Conservation (phyloP, 257 asterid genomes). For the Solanum pennellii region DNA sequence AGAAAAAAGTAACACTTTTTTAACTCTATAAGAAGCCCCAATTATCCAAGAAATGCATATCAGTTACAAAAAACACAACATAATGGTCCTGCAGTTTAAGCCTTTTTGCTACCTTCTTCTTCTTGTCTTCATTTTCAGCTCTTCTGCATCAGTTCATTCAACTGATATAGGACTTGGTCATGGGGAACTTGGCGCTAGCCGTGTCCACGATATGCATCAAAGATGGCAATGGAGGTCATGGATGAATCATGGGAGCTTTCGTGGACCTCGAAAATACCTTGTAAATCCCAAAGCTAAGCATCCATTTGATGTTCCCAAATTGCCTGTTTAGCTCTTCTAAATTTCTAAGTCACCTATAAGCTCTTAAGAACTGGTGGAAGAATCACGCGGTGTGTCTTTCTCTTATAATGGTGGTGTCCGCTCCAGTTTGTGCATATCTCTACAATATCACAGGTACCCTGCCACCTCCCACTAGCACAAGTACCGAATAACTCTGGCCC, state of each 20-base stretch:
- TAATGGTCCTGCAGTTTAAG: constrained; percentile 16
- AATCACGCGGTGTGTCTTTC: background rate
- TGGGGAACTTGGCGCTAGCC: background rate
- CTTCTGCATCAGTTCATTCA: constrained; percentile 2
- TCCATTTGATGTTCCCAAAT: constrained; percentile 19
- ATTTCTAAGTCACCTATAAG: background rate
- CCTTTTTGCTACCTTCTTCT: constrained; percentile 18
- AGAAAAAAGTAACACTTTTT: too few species aligned
- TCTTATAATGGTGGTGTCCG: background rate
- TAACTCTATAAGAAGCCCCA: constrained; percentile 3
- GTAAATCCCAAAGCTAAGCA: constrained; percentile 24
- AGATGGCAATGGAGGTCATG: constrained; percentile 30
- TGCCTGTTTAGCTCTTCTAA: constrained; percentile 20
- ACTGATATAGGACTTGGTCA: background rate
- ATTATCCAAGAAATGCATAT: background rate
- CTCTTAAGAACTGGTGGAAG: background rate
- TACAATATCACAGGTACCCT: background rate
- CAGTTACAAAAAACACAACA: background rate
- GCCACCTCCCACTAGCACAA: background rate
- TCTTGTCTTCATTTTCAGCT: constrained; percentile 20
- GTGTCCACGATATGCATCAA: background rate
- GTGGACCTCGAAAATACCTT: constrained; percentile 32
- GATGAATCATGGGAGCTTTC: constrained; percentile 61
- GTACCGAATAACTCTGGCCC: background rate
- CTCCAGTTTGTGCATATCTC: background rate